A percentile compares a stretch with the other conserved stretches of the same genome.
phyloP scores from a whole-genome alignment of 106 monocot genomes.

The Acorus calamus region DNA sequence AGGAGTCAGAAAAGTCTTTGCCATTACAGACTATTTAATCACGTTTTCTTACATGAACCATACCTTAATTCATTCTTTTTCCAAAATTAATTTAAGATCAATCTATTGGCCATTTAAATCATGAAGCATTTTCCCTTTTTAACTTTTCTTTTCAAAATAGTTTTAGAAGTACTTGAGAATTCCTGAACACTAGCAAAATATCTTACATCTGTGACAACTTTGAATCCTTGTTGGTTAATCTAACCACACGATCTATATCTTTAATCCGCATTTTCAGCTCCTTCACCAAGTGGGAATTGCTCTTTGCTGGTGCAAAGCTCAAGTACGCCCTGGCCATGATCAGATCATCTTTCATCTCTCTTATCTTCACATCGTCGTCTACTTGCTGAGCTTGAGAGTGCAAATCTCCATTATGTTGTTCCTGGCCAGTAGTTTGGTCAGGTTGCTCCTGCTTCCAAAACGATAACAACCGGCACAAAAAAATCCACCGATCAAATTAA shows the following conservation, averaged over 20 bases:
- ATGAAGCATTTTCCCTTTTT: too few relatives aligned
- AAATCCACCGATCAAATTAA: neutral
- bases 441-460: constrained; percentile 1
- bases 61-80: too few relatives aligned
- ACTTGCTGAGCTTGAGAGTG: constrained; percentile 5
- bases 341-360: constrained; percentile 71
- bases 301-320: constrained; percentile 53
- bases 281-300: constrained; percentile 61
- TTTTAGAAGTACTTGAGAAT: too few relatives aligned
- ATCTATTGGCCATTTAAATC: too few relatives aligned
- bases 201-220: constrained; percentile 50
- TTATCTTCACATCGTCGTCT: constrained; percentile 35
- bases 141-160: too few relatives aligned
- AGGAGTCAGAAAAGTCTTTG: neutral
- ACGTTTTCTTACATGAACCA: too few relatives aligned
- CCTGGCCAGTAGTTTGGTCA: constrained; percentile 1
- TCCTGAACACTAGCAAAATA: too few relatives aligned
- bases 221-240: constrained; percentile 44
- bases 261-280: constrained; percentile 82
- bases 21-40: too few relatives aligned
- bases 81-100: too few relatives aligned
- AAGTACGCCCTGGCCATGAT: constrained; percentile 77
- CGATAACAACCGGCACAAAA: neutral
- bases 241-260: constrained; percentile 53
- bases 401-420: neutral